Conservation (phyloP, 78 protist species). For the Chrysochromulina tobinii region DNA sequence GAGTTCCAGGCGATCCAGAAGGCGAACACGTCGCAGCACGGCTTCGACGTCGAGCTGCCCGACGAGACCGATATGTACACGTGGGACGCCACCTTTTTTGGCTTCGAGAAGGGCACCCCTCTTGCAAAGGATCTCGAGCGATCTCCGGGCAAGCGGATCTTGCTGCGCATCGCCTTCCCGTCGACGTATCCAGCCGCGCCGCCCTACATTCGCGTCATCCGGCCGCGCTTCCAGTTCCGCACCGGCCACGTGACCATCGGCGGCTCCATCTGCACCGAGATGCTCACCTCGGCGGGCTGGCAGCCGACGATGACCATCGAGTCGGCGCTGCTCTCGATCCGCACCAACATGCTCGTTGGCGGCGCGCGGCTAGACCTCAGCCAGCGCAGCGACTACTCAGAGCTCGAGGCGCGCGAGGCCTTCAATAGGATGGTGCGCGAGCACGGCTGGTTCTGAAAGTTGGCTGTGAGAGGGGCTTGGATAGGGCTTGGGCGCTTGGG, state of each 20-base stretch:
- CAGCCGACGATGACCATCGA: constrained; percentile 47
- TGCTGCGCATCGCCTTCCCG: neutral
- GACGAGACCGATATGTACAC: too few species aligned
- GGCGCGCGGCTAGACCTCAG: constrained; percentile 41
- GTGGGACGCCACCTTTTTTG: constrained; percentile 30
- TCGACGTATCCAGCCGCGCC: constrained; percentile 47
- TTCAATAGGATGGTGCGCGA: constrained; percentile 20
- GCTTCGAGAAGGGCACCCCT: constrained; percentile 44
- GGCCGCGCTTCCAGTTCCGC: constrained; percentile 65
- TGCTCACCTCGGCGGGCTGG: constrained; percentile 58
- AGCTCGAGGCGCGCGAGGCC: constrained; percentile 32
- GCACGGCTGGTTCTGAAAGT: neutral
- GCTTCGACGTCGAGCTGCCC: too few species aligned
- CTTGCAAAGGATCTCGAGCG: constrained; percentile 26
- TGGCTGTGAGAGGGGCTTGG: too few species aligned
- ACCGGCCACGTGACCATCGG: constrained; percentile 79
- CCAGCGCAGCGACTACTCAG: constrained; percentile 5
- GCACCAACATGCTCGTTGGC: constrained; percentile 41
- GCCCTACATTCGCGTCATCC: constrained; percentile 65
- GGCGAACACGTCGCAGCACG: too few species aligned
- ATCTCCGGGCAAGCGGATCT: neutral
- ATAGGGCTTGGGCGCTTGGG: too few species aligned
- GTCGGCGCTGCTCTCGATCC: constrained; percentile 32
- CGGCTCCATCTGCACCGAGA: constrained; percentile 66
- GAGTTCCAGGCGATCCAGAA: too few species aligned